phyloP scores from a whole-genome alignment of 208 protist genomes.

The Crithidia sp. region DNA sequence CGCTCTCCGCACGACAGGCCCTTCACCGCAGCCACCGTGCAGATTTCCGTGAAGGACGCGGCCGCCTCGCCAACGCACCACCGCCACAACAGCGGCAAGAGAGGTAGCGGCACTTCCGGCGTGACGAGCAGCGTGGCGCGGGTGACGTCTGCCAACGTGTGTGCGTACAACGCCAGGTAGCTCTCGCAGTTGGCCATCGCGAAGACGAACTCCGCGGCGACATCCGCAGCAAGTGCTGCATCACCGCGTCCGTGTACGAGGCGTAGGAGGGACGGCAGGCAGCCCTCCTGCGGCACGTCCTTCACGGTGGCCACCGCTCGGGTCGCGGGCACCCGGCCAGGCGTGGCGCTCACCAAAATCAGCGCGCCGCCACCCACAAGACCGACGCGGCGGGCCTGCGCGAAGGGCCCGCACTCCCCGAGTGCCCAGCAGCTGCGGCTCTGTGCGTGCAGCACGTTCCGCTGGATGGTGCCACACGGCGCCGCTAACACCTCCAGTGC shows the following conservation, averaged over 20 bases:
- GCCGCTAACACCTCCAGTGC: constrained; percentile 26
- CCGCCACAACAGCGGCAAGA: constrained; percentile 47
- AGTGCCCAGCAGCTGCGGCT: constrained; percentile 93
- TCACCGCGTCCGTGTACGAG: not conserved
- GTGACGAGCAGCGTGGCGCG: constrained; percentile 35
- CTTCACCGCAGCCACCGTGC: constrained; percentile 6
- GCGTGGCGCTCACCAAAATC: constrained; percentile 40
- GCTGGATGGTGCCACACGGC: constrained; percentile 18
- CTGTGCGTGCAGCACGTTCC: constrained; percentile 82
- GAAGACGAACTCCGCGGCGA: constrained; percentile 49
- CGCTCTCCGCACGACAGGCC: constrained; percentile 11
- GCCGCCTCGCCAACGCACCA: constrained; percentile 29
- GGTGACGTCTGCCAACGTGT: constrained; percentile 14
- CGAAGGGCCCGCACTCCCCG: constrained; percentile 83
- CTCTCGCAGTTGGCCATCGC: constrained; percentile 63
- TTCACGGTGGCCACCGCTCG: constrained; percentile 29
- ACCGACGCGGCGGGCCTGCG: constrained; percentile 60
- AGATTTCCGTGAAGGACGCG: constrained; percentile 8
- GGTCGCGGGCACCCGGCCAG: constrained; percentile 51
- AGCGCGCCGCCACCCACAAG: not conserved
- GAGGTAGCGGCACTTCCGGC: constrained; percentile 19
- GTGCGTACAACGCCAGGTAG: constrained; percentile 43
- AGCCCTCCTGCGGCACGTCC: constrained; percentile 29
- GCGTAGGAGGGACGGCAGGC: not conserved
- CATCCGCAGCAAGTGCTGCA: not conserved